phyloP scores from a whole-genome alignment of 192 early-diverging fungal species.

The Coemansia sp. region DNA sequence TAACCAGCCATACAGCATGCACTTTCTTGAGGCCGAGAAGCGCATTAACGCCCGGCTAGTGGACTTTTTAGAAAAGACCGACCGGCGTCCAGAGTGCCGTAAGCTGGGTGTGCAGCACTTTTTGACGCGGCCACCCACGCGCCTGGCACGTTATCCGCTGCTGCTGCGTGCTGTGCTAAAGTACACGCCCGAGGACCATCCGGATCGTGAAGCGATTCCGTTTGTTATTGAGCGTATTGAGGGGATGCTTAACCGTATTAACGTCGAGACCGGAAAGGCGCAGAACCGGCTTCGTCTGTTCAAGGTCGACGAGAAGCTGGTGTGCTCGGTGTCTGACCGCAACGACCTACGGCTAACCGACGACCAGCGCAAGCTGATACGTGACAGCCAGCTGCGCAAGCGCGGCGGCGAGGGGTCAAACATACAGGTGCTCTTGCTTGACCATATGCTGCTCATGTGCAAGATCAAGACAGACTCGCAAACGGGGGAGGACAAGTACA shows the following conservation, averaged over 20 bases:
- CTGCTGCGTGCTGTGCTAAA: conserved; percentile 80
- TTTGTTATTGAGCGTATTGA: conserved; percentile 71
- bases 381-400: conserved; percentile 80
- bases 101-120: conserved; percentile 86
- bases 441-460: conserved; percentile 80
- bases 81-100: conserved; percentile 72
- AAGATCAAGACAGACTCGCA: conserved; percentile 64
- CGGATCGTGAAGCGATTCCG: conserved; percentile 74
- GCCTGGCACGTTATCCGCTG: conserved; percentile 84
- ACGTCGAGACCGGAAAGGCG: conserved; percentile 83
- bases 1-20: conserved; percentile 79
- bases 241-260: conserved; percentile 75
- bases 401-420: conserved; percentile 65
- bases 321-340: conserved; percentile 56
- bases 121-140: conserved; percentile 80
- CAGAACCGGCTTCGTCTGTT: conserved; percentile 83
- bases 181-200: conserved; percentile 76
- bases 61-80: conserved; percentile 78
- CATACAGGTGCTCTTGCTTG: conserved; percentile 79
- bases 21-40: conserved; percentile 80
- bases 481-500: conserved; percentile 59
- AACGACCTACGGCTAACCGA: conserved; percentile 75
- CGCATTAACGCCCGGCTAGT: conserved; percentile 63
- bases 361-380: conserved; percentile 68
- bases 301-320: conserved; percentile 68